Conservation (phyloP, 805 yeast genomes). For the Scheffersomyces lignosus region DNA sequence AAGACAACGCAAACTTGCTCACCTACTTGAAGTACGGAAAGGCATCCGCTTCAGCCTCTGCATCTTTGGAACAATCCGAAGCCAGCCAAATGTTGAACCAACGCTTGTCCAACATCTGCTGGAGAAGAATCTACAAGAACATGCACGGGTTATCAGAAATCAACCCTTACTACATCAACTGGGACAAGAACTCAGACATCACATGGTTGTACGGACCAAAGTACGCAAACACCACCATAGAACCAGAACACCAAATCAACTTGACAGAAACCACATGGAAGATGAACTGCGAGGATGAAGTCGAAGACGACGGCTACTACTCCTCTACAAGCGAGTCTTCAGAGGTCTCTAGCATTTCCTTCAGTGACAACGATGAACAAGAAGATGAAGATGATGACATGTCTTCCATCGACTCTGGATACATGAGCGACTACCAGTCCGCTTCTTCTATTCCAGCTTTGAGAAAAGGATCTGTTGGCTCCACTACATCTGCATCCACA, state of each 20-base stretch:
- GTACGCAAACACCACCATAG: constrained; percentile 1
- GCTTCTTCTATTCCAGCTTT: constrained; percentile 7
- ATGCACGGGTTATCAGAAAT: constrained; percentile 26
- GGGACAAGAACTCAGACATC: constrained; percentile 55
- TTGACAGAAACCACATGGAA: constrained; percentile 2
- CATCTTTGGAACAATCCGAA: too few relatives aligned
- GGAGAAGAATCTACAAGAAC: constrained; percentile 41
- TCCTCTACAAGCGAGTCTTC: constrained; percentile 1
- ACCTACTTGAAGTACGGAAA: constrained; percentile 11
- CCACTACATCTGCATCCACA: constrained; percentile 2
- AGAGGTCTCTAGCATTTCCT: constrained; percentile 1
- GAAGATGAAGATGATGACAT: constrained; percentile 11
- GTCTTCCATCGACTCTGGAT: constrained; percentile 15
- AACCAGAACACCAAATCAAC: background rate
- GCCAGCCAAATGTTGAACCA: constrained; percentile 4
- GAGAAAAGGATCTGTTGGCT: constrained; percentile 4
- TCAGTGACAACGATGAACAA: constrained; percentile 7
- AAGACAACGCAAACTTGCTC: constrained; percentile 18
- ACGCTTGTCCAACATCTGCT: constrained; percentile 35
- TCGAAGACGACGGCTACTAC: constrained; percentile 1
- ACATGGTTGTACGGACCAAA: constrained; percentile 58
- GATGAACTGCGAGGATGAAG: background rate
- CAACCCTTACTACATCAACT: constrained; percentile 48
- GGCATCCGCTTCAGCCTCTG: constrained; percentile 10
- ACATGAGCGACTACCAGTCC: constrained; percentile 9